Evolutionary conservation across 169 alveolate genomes (phyloP), one percentile per base, ranked within the genome.

Genomic region (Plasmodium gonderi): DNA sequence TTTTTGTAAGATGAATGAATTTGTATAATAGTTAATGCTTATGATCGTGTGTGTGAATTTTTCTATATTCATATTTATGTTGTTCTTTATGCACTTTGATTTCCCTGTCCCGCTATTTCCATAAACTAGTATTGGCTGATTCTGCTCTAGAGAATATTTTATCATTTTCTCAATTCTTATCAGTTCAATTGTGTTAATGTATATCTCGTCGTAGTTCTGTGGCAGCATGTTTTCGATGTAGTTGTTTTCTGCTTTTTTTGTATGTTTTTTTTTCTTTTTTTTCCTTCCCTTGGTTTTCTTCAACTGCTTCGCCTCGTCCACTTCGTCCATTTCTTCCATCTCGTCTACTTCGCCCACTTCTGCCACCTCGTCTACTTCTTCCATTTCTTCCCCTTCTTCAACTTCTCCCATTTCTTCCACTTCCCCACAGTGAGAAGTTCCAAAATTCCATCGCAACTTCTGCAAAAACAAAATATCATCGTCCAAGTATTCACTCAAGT

Each of bases 1-100:
- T 91, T 81, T 90, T 97, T 99, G 91, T 97, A 95, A 77, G 97
- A 96, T 79, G 79, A 95, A 87, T 0, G 93, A 87, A 26, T 87
- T 87, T 36, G 93, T 87, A 42, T 87, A 87, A 42, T 87, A 87
- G 11, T 87, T 87, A 17, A 87, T 75, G 64, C 93, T 87, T 75
- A 87, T 87, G 4, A 78, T 38, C 33, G 93, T 87, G 36, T 87
- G 93, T 5, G 93, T 87, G 68, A 87, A 87, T 29, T 87, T 87
- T 54, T 87, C 93, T n/a, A 87, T 87, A 75, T 87, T 87, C 93
- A 87, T 87, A 38, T 87, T 87, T 49, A 87, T 74, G 45, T 87
- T 87, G 45, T 87, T 87, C n/a, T 78, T 87, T 75, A 87, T 87
- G 23, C 93, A 87, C 68, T 87, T 87, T 0, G 93, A 67, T 65